Conservation (phyloP, 148 eudicot genomes). For the Nepenthes gracilis region DNA sequence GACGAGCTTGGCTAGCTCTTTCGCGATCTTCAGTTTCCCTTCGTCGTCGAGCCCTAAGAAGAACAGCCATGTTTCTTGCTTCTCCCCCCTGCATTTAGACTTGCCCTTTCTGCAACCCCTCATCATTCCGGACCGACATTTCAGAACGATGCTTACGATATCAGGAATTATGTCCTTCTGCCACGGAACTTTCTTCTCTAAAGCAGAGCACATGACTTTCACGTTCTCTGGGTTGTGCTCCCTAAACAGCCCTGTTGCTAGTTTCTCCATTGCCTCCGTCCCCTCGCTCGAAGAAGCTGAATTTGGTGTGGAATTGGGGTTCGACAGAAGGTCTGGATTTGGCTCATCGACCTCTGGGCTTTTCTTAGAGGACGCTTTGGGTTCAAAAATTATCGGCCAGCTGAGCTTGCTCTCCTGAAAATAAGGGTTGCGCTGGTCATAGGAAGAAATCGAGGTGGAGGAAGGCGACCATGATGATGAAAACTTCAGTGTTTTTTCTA, state of each 20-base stretch:
- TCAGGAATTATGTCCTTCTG: constrained; percentile 39
- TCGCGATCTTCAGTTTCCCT: constrained; percentile 32
- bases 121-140: constrained; percentile 24
- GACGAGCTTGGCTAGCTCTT: constrained; percentile 33
- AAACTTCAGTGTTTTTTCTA: constrained; percentile 28
- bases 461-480: constrained; percentile 49
- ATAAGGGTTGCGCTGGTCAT: constrained; percentile 12
- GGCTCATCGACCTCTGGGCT: constrained; percentile 27
- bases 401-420: constrained; percentile 5
- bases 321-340: constrained; percentile 68
- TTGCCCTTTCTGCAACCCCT: constrained; percentile 1
- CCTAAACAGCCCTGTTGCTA: constrained; percentile 17
- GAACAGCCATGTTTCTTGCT: constrained; percentile 32
- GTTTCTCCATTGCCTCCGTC: constrained; percentile 22
- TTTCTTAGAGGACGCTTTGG: constrained; percentile 19
- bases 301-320: constrained; percentile 85
- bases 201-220: constrained; percentile 27
- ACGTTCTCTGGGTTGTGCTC: constrained; percentile 36
- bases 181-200: constrained; percentile 71
- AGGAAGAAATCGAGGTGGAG: constrained; percentile 49
- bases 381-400: constrained; percentile 42
- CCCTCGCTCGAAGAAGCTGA: constrained; percentile 81
- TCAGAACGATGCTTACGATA: constrained; percentile 16
- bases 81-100: constrained; percentile 1
- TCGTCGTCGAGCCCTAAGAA: constrained; percentile 29